These are phyloP conservation scores for Coprinellus micaceus DNA, from an alignment of 768 basidiomycete species.

Conservation along the genomic window DNA sequence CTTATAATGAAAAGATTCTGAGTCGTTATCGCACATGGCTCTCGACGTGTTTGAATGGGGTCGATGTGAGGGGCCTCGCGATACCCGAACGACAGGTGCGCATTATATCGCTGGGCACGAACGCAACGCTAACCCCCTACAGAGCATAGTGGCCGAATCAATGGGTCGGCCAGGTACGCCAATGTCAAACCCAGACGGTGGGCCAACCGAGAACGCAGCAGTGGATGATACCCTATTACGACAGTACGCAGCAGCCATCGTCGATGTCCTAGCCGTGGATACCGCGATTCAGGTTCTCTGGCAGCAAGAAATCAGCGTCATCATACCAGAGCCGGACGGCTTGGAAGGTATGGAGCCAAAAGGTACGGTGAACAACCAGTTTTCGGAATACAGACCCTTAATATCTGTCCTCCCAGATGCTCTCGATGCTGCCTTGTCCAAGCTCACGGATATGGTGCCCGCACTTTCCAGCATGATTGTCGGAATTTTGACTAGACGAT, in stretches of 20 bases:
- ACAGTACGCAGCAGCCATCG: slow-evolving; percentile 62
- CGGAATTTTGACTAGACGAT: slow-evolving; percentile 70
- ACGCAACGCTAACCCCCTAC: slow-evolving; percentile 1
- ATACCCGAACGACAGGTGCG: slow-evolving; percentile 23
- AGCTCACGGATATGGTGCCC: slow-evolving; percentile 48
- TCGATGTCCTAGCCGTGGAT: slow-evolving; percentile 63
- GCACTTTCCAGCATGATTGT: slow-evolving; percentile 63
- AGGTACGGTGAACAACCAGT: slow-evolving; percentile 37
- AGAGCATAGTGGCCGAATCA: slow-evolving; percentile 20
- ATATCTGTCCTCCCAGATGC: slow-evolving; percentile 38
- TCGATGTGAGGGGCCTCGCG: slow-evolving; percentile 24
- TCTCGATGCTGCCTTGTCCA: slow-evolving; percentile 49
- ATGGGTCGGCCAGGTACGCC: slow-evolving; percentile 53
- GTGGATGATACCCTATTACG: slow-evolving; percentile 63
- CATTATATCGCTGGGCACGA: background rate
- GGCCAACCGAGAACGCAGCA: slow-evolving; percentile 50
- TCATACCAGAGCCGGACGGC: slow-evolving; percentile 47
- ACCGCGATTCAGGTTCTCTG: slow-evolving; percentile 55
- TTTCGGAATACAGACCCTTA: background rate
- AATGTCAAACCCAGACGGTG: slow-evolving; percentile 41
- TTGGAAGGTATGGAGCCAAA: slow-evolving; percentile 39
- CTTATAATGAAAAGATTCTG: too few relatives aligned
- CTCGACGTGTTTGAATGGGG: slow-evolving; percentile 45
- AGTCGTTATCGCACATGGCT: slow-evolving; percentile 81
- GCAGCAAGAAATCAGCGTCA: slow-evolving; percentile 59